Conservation (phyloP, 2,329 filamentous ascomycete genomes). For the Geosmithia putterillii region DNA sequence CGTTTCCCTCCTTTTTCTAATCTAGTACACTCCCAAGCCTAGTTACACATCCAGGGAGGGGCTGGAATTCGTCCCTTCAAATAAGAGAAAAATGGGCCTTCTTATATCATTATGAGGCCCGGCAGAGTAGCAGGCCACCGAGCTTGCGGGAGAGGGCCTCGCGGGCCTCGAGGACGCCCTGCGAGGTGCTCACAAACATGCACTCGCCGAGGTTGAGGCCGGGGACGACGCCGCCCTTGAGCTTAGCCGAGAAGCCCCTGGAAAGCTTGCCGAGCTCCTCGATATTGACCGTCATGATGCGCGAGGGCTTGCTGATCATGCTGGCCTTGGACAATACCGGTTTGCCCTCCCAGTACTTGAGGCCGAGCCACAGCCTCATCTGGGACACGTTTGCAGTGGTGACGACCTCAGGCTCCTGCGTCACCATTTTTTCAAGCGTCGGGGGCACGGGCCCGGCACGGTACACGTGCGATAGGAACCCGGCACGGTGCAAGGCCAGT, state of each 20-base stretch:
- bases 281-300: slow-evolving; percentile 55
- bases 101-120: slow-evolving; percentile 34
- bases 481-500: slow-evolving; percentile 68
- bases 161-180: slow-evolving; percentile 67
- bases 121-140: slow-evolving; percentile 69
- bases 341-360: slow-evolving; percentile 80
- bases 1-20: not conserved
- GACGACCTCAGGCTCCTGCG: slow-evolving; percentile 40
- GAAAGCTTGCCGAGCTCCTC: slow-evolving; percentile 51
- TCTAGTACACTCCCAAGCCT: not conserved
- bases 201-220: slow-evolving; percentile 73
- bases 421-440: slow-evolving; percentile 28
- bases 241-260: slow-evolving; percentile 48
- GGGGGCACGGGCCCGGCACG: slow-evolving; percentile 51
- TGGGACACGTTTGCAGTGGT: slow-evolving; percentile 60
- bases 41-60: not conserved
- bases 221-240: slow-evolving; percentile 54
- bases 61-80: not conserved
- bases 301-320: slow-evolving; percentile 62
- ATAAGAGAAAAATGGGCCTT: not conserved
- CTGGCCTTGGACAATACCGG: slow-evolving; percentile 61
- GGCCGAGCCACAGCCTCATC: slow-evolving; percentile 71
- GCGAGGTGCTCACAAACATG: slow-evolving; percentile 66
- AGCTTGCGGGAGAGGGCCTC: slow-evolving; percentile 72
- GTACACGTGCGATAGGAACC: slow-evolving; percentile 70